Percentiles rank a stretch among this genome's conserved stretches.
phyloP scores from a whole-genome alignment of 2,329 filamentous ascomycete species.

The Epichloe sibirici region DNA sequence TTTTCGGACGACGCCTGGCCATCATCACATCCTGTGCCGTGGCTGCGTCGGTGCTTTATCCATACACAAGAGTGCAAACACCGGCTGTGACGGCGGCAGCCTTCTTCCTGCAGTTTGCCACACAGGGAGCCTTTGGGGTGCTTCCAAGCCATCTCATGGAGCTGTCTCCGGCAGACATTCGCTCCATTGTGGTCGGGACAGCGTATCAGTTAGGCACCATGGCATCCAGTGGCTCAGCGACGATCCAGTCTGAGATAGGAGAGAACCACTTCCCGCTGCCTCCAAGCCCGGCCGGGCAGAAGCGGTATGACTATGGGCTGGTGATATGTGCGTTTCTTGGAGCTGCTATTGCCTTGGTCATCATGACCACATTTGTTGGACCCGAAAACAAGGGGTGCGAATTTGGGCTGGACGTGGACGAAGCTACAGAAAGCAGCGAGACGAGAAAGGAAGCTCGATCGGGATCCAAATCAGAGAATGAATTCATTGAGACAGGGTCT shows the following conservation, averaged over 20 bases:
- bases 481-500: background rate
- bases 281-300: background rate
- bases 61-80: constrained; percentile 1
- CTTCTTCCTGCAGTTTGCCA: constrained; percentile 1
- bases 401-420: background rate
- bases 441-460: background rate
- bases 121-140: constrained; percentile 1
- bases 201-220: constrained; percentile 1
- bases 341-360: background rate
- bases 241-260: background rate
- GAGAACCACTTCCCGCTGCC: background rate
- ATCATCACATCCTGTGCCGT: background rate
- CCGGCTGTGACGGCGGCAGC: background rate
- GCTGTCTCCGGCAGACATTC: background rate
- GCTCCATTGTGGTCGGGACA: constrained; percentile 2
- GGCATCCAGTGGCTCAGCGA: background rate
- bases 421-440: background rate
- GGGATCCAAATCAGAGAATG: background rate
- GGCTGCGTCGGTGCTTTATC: background rate
- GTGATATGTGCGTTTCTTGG: constrained; percentile 1
- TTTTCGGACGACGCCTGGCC: constrained; percentile 1
- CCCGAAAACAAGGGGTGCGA: background rate
- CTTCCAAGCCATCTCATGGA: constrained; percentile 3
- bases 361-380: background rate
- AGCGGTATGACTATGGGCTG: constrained; percentile 1